A percentile compares a stretch with the other conserved stretches of the same genome.
Evolutionary conservation across 305 asterid genomes (phyloP).

Genomic region (Nicotiana rustica): DNA sequence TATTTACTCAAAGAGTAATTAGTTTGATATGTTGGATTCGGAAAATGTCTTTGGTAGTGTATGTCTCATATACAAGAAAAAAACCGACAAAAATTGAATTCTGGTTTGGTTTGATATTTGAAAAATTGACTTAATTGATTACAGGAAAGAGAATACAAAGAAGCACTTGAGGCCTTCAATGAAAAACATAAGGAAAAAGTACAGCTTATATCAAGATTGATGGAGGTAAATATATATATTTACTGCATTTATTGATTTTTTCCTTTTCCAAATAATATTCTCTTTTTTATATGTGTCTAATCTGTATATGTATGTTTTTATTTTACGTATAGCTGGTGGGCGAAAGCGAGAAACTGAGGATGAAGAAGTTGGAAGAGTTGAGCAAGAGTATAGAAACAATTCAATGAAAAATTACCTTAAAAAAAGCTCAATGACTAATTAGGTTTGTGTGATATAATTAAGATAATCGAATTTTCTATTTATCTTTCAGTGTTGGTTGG

Average conservation of each 20-base stretch:
- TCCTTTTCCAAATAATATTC: background rate
- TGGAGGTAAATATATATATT: constrained; percentile 36
- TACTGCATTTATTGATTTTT: background rate
- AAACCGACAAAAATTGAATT: too few relatives aligned
- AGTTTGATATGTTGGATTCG: too few relatives aligned
- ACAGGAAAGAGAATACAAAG: constrained; percentile 48
- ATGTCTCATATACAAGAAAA: too few relatives aligned
- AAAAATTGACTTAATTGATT: too few relatives aligned
- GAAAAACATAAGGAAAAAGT: constrained; percentile 46
- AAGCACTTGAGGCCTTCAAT: constrained; percentile 43
- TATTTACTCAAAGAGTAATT: too few relatives aligned
- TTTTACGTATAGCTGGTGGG: constrained; percentile 40
- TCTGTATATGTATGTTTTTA: background rate
- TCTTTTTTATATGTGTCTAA: background rate
- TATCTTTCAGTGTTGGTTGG: constrained; percentile 19
- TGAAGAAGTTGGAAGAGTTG: constrained; percentile 50
- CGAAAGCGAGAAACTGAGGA: constrained; percentile 46
- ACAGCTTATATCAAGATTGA: constrained; percentile 43
- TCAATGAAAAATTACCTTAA: background rate
- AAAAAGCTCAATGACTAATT: constrained; percentile 21
- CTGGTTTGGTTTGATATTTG: too few relatives aligned
- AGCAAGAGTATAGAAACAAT: constrained; percentile 47
- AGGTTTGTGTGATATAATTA: constrained; percentile 34
- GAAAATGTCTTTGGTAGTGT: too few relatives aligned
- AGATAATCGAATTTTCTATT: constrained; percentile 16